These are phyloP conservation scores for Penicillium waksmanii DNA, from an alignment of 495 filamentous ascomycete genomes.

Conservation along the genomic window DNA sequence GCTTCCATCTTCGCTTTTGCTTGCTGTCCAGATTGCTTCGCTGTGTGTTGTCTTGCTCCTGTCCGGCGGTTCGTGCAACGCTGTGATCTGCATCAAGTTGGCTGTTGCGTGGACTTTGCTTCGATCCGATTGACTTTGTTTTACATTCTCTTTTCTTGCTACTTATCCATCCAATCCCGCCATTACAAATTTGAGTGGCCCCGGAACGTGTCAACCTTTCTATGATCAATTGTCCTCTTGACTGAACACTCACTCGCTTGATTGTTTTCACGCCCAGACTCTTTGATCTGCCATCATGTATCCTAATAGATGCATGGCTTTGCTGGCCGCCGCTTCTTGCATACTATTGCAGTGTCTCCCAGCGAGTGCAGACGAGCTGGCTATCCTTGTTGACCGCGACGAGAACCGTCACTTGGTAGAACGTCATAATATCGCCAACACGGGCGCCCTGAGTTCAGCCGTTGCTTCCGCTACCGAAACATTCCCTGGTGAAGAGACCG, in stretches of 20 bases:
- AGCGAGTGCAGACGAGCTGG: constrained; percentile 14
- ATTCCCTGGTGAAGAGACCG: background rate
- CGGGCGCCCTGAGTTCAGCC: constrained; percentile 15
- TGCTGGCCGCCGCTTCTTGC: constrained; percentile 23
- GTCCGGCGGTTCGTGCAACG: background rate
- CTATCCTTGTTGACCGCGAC: background rate
- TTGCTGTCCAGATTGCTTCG: constrained; percentile 5
- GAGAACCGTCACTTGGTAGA: constrained; percentile 5
- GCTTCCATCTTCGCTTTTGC: constrained; percentile 2
- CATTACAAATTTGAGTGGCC: background rate
- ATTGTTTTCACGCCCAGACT: background rate
- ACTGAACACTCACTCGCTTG: background rate
- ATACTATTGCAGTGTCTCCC: constrained; percentile 16
- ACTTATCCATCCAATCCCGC: background rate
- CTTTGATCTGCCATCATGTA: constrained; percentile 18
- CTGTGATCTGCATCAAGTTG: constrained; percentile 1
- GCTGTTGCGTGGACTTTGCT: constrained; percentile 8
- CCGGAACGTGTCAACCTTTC: background rate
- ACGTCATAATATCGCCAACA: constrained; percentile 3
- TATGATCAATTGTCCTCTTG: background rate
- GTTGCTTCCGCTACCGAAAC: constrained; percentile 8
- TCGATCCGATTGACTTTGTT: background rate
- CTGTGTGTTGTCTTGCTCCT: background rate
- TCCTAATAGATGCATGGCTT: constrained; percentile 16
- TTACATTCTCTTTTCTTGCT: constrained; percentile 1